These are phyloP conservation scores for Candida stauntonica DNA, from an alignment of 805 yeast species.

Conservation along the genomic window DNA sequence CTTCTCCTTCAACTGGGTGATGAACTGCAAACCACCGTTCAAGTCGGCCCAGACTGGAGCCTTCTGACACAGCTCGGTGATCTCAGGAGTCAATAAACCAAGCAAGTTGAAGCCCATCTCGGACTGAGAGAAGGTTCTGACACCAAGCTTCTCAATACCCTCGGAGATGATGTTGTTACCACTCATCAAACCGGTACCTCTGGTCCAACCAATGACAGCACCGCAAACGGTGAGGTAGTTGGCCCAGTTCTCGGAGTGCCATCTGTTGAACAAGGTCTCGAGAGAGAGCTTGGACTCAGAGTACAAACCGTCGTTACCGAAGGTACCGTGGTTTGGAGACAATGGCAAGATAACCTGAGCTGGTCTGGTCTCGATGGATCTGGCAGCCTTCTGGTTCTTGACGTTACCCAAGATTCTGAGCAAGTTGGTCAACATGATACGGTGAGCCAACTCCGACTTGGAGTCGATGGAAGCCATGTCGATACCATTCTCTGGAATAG, in stretches of 20 bases:
- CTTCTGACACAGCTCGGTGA: conserved; percentile 83
- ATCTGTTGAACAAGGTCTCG: conserved; percentile 96
- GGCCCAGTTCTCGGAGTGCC: conserved; percentile 98
- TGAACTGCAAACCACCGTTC: conserved; percentile 96
- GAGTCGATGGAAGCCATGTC: conserved; percentile 92
- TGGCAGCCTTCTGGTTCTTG: conserved; percentile 72
- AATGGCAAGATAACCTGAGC: conserved; percentile 96
- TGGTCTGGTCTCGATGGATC: conserved; percentile 88
- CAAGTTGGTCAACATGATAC: conserved; percentile 96
- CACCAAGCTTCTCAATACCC: conserved; percentile 93
- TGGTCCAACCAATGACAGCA: conserved; percentile 99
- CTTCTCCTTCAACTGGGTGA: conserved; percentile 86
- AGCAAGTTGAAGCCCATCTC: conserved; percentile 99
- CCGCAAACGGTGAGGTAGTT: conserved; percentile 94
- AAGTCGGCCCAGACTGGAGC: conserved; percentile 96
- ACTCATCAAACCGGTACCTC: conserved; percentile 99
- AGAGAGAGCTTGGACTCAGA: conserved; percentile 94
- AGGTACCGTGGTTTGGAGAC: conserved; percentile 98
- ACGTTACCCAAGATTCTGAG: conserved; percentile 89
- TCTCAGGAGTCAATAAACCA: conserved; percentile 86
- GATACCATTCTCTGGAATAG: conserved; percentile 97
- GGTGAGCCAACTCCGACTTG: conserved; percentile 94
- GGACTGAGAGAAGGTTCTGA: conserved; percentile 96
- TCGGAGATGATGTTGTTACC: conserved; percentile 97
- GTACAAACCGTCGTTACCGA: conserved; percentile 97